Base-by-base conservation (phyloP, 257 asterid species). In the Ligustrum vulgare region DNA sequence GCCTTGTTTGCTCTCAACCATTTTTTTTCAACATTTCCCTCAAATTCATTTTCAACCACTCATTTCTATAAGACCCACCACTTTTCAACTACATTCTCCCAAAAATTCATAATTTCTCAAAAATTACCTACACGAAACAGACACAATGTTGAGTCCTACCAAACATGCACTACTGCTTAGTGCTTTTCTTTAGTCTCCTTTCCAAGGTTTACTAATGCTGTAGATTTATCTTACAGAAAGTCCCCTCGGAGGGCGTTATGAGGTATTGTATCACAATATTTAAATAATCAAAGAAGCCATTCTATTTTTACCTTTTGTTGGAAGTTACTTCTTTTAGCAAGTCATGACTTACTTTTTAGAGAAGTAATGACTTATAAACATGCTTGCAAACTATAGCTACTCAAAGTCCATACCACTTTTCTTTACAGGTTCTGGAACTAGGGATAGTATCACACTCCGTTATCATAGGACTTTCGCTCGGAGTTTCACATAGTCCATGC, bases 361-460 rank as follows among this genome's bases (percentile, higher is more conserved):
- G 18, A 18, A 15, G 60, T 51, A 6, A n/a, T n/a, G n/a, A 51
- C 58, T 51, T 6, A 2, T 51, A 51, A 51, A n/a, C 62, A 51
- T 6, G 23, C 60, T 18, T 49, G 22, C 60, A 49, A 18, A 49
- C 60, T 49, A 5, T 4, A 49, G 60, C 20, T 49, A 49, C 60
- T 51, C 62, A 41, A 74, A 32, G n/a, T n/a, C 3, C 32, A 10
- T 58, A 33, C 67, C 7, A 9, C 41, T 34, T 60, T 22, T 28
- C 23, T 35, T 71, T 35, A 37, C 89, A 89, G 98, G 93, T 92
- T 73, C 87, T 94, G 69, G 99, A 94, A 78, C 86, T 94, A 5
- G 97, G 99, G 41, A 94, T 94, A 25, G 96, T 92, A 33, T 94
- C 98, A 6, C 99, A 92, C 84, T 94, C 98, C 0, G 87, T 94